Base-by-base conservation (phyloP, 1,284 basidiomycete genomes). In the Bothia castanella region DNA sequence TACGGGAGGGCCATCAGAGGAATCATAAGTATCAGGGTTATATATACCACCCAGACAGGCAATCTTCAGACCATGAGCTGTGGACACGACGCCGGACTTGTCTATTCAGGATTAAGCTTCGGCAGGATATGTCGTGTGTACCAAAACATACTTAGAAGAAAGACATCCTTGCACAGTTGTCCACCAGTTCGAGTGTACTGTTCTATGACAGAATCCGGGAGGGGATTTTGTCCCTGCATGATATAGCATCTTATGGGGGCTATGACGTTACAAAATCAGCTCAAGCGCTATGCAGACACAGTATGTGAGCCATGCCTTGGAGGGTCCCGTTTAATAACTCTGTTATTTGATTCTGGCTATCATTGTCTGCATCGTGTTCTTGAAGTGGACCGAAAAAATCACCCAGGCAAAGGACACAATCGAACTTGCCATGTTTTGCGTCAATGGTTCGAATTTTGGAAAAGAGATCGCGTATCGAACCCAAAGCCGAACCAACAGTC, bases 391-490 rank as follows among this genome's bases (percentile, higher is more conserved):
- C 85, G 71, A 99, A 99, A 67, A 98, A 89, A 71, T 99, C 94
- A 6, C 96, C 95, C 4, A 83, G 74, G 58, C 93, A 88, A 39
- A 99, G 77, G 17, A 89, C 83, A 32, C 93, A 80, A 61, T 93
- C 87, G 65, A 99, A 99, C 60, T 92, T 92, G 49, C 95, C 95
- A 70, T 98, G 90, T 69, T 97, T 98, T 51, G 82, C 76, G 72
- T 99, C 85, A 61, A 98, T 95, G 19, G 83, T 76, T 46, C 82
- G 83, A 57, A 97, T 79, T 74, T 97, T 98, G 47, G 80, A 67
- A 59, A 92, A 85, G 16, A 97, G 73, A 14, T 84, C 79, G 36
- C 72, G 69, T 58, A 97, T 82, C 0, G 82, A 80, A 13, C 92
- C 92, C n/a, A 78, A 73, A 13, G 89, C 85, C 32, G 94, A 85